These are phyloP conservation scores for Houttuynia cordata DNA, from an alignment of 164 flowering plant genomes.

Conservation along the genomic window DNA sequence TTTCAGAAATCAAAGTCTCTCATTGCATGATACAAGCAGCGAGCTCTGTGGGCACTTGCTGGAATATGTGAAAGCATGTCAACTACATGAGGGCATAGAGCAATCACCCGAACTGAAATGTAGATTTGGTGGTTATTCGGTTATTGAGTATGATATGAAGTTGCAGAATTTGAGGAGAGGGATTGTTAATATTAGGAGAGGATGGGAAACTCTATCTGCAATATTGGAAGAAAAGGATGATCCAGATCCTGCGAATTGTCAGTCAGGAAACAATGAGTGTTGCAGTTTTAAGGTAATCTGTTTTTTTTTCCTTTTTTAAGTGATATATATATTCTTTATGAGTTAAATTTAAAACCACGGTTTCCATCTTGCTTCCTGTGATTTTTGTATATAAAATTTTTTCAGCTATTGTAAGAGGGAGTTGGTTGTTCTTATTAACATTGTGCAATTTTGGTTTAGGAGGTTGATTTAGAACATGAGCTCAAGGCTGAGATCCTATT, in stretches of 20 bases:
- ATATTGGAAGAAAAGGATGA: constrained; percentile 51
- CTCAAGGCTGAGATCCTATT: constrained; percentile 72
- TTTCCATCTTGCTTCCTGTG: neutral
- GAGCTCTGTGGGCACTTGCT: constrained; percentile 46
- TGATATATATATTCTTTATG: too few species aligned
- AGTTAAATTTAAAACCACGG: neutral
- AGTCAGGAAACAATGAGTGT: constrained; percentile 11
- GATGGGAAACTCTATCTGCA: constrained; percentile 40
- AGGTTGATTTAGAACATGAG: constrained; percentile 22
- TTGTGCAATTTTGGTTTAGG: constrained; percentile 20
- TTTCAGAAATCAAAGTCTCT: constrained; percentile 60
- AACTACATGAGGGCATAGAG: constrained; percentile 5
- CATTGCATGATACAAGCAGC: constrained; percentile 44
- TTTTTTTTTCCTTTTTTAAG: neutral
- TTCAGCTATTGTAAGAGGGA: neutral
- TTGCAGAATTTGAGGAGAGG: constrained; percentile 65
- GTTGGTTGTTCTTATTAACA: neutral
- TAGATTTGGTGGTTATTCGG: constrained; percentile 44
- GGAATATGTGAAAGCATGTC: constrained; percentile 33
- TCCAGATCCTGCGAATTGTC: constrained; percentile 17
- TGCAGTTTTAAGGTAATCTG: constrained; percentile 28
- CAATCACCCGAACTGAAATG: constrained; percentile 16
- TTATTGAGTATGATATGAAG: constrained; percentile 75
- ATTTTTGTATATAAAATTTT: neutral
- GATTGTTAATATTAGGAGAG: constrained; percentile 45